Evolutionary conservation across 2,329 filamentous ascomycete species (phyloP).

Genomic region (Penicillium aurantiogriseum): DNA sequence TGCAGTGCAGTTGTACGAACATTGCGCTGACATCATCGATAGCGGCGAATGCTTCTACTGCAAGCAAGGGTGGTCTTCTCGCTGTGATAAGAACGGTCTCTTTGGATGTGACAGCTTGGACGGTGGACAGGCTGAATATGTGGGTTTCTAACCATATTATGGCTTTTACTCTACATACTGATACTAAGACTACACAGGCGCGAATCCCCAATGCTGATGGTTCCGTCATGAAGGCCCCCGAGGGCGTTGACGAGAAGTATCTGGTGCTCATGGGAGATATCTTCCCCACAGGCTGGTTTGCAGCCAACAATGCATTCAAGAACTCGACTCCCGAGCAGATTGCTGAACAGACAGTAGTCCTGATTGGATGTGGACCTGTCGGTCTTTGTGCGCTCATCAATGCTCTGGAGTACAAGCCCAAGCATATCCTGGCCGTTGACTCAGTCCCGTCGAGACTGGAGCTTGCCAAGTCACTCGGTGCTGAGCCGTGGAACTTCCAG

Average conservation of each 20-base stretch:
- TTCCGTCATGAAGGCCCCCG: slow-evolving; percentile 72
- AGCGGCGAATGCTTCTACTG: slow-evolving; percentile 82
- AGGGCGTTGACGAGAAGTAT: slow-evolving; percentile 68
- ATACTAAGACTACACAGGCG: slow-evolving; percentile 46
- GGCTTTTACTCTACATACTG: not conserved
- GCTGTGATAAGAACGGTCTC: slow-evolving; percentile 67
- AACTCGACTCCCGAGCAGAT: slow-evolving; percentile 59
- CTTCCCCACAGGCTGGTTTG: slow-evolving; percentile 82
- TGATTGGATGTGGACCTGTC: slow-evolving; percentile 83
- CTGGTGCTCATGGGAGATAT: slow-evolving; percentile 91
- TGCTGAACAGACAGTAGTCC: slow-evolving; percentile 67
- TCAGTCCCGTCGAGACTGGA: slow-evolving; percentile 72
- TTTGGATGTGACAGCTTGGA: slow-evolving; percentile 71
- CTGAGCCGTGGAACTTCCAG: slow-evolving; percentile 78
- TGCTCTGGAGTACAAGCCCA: slow-evolving; percentile 71
- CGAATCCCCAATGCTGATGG: slow-evolving; percentile 77
- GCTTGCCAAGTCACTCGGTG: slow-evolving; percentile 70
- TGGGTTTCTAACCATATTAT: slow-evolving; percentile 25
- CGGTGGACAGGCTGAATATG: slow-evolving; percentile 78
- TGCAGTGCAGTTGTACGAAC: not conserved
- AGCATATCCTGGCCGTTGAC: slow-evolving; percentile 75
- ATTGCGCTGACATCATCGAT: slow-evolving; percentile 9
- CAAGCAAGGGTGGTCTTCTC: slow-evolving; percentile 69
- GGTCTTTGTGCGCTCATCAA: slow-evolving; percentile 81
- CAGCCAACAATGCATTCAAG: slow-evolving; percentile 73